Evolutionary conservation across 164 flowering plant species (phyloP).

Genomic region (Cinnamomum chago): DNA sequence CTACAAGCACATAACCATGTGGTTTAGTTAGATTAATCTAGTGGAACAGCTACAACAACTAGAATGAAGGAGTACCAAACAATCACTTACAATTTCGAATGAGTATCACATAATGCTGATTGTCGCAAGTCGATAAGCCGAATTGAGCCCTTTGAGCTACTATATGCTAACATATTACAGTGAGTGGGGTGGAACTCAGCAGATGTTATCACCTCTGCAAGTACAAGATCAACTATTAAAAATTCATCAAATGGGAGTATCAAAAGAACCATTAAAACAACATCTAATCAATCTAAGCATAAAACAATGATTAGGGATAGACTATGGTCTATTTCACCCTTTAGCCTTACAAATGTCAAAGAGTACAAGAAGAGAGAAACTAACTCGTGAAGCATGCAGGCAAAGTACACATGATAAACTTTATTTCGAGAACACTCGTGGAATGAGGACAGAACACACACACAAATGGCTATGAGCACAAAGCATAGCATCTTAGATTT

Average conservation of each 20-base stretch:
- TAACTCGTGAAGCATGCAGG: too few relatives aligned
- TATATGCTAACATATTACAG: conserved; percentile 87
- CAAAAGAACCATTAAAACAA: not conserved
- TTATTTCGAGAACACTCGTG: too few relatives aligned
- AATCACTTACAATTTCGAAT: conserved; percentile 80
- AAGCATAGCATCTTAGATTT: too few relatives aligned
- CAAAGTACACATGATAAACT: too few relatives aligned
- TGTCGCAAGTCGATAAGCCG: conserved; percentile 97
- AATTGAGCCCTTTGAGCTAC: conserved; percentile 96
- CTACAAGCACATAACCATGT: too few relatives aligned
- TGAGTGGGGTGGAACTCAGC: conserved; percentile 97
- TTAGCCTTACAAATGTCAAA: not conserved
- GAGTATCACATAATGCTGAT: conserved; percentile 90
- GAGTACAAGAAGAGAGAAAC: not conserved
- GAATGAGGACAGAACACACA: too few relatives aligned
- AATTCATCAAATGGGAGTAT: not conserved
- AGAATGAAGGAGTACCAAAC: not conserved
- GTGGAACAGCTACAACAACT: not conserved
- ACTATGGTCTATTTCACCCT: not conserved
- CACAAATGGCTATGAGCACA: too few relatives aligned
- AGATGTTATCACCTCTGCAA: conserved; percentile 96
- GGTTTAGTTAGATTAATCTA: too few relatives aligned
- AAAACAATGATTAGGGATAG: not conserved
- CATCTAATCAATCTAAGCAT: not conserved
- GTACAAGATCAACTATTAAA: not conserved